These are phyloP conservation scores for Allium cepa DNA, from an alignment of 106 monocot genomes.

Conservation along the genomic window DNA sequence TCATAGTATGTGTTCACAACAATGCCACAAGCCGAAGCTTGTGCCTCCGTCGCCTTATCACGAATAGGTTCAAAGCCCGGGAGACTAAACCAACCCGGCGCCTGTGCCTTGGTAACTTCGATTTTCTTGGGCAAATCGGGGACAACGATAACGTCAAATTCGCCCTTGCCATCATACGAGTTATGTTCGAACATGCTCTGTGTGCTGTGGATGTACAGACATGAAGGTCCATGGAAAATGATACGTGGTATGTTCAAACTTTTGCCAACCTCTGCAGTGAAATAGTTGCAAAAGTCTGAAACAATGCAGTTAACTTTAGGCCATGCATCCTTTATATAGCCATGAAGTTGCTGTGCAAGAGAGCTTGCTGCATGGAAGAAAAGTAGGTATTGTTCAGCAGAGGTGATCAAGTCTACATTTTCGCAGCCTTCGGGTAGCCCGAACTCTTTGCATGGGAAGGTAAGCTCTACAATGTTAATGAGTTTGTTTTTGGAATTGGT, in stretches of 20 bases:
- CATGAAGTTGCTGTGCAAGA: conserved; percentile 1
- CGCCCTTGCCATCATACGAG: background rate
- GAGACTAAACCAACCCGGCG: conserved; percentile 20
- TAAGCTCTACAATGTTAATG: conserved; percentile 12
- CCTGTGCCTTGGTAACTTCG: conserved; percentile 19
- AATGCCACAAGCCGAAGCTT: conserved; percentile 21
- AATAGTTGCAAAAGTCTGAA: conserved; percentile 2
- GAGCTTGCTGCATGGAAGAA: conserved; percentile 16
- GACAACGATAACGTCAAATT: conserved; percentile 4
- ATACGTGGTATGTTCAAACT: background rate
- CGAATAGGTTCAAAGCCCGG: conserved; percentile 8
- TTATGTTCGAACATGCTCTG: background rate
- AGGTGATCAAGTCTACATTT: conserved; percentile 22
- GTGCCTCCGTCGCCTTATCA: conserved; percentile 1
- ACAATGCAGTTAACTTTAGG: conserved; percentile 1
- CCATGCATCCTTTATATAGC: conserved; percentile 6
- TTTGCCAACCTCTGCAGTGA: background rate
- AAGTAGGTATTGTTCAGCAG: background rate
- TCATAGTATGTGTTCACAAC: conserved; percentile 40
- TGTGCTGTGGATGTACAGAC: conserved; percentile 1
- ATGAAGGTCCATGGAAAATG: conserved; percentile 11
- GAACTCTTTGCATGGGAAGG: conserved; percentile 10
- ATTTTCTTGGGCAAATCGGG: conserved; percentile 39
- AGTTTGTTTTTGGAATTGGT: background rate
- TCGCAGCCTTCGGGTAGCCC: conserved; percentile 39